phyloP scores from a whole-genome alignment of 805 yeast genomes.

The Kuraishia molischiana region DNA sequence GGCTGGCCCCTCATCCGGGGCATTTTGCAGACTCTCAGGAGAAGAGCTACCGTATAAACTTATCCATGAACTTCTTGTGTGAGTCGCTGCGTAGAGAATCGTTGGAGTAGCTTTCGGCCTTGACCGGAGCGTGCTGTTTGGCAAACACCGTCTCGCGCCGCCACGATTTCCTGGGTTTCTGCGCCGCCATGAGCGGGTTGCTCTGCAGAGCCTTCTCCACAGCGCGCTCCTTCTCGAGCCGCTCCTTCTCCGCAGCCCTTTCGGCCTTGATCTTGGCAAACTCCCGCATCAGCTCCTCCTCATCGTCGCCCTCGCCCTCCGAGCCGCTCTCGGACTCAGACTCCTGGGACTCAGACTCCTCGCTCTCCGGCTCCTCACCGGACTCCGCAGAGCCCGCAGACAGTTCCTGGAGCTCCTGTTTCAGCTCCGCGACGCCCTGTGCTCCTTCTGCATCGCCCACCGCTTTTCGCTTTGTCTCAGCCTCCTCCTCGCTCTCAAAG shows the following conservation, averaged over 20 bases:
- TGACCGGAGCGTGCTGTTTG: conserved; percentile 16
- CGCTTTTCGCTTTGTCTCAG: conserved; percentile 3
- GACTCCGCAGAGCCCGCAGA: conserved; percentile 11
- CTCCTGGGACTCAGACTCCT: conserved; percentile 19
- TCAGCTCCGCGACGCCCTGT: conserved; percentile 6
- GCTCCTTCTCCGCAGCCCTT: conserved; percentile 15
- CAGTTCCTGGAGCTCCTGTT: conserved; percentile 3
- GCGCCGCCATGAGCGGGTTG: conserved; percentile 16
- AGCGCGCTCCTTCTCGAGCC: conserved; percentile 16
- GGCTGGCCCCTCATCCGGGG: conserved; percentile 67
- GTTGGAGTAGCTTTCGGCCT: conserved; percentile 14
- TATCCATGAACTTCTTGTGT: conserved; percentile 31
- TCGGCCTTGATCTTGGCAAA: conserved; percentile 27
- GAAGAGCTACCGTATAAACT: conserved; percentile 20
- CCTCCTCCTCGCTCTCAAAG: conserved; percentile 29
- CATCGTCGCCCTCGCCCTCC: conserved; percentile 39
- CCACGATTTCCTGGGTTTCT: conserved; percentile 6
- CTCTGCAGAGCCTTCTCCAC: conserved; percentile 12
- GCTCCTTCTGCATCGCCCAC: conserved; percentile 34
- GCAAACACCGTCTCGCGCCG: conserved; percentile 18
- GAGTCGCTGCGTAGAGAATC: conserved; percentile 27
- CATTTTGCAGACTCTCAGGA: conserved; percentile 15
- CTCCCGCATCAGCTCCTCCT: conserved; percentile 36
- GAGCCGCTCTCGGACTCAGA: conserved; percentile 4
- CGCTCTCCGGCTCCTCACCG: conserved; percentile 36